Evolutionary conservation across 208 protist genomes (phyloP).

Genomic region (Crithidia acanthocephali): DNA sequence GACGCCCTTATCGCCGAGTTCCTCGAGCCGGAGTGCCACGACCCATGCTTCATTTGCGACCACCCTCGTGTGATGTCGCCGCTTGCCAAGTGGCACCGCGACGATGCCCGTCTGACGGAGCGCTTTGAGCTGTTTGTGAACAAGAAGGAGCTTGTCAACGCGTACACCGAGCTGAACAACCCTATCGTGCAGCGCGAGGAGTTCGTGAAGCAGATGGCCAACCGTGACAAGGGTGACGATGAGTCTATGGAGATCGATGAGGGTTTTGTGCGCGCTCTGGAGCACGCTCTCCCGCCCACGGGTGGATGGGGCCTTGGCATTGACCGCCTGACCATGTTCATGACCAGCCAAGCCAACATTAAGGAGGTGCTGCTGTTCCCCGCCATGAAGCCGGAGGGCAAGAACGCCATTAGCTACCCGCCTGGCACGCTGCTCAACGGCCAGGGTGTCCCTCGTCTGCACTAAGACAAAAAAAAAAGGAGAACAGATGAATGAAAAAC

Average conservation of each 20-base stretch:
- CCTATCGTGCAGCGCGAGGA: constrained; percentile 98
- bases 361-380: constrained; percentile 97
- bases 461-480: constrained; percentile 30
- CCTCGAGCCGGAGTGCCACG: constrained; percentile 96
- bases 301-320: constrained; percentile 99
- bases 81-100: constrained; percentile 99
- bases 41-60: constrained; percentile 99
- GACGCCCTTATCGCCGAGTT: constrained; percentile 98
- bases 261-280: constrained; percentile 96
- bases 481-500: not conserved
- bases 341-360: constrained; percentile 99
- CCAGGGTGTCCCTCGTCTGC: constrained; percentile 72
- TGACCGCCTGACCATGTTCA: constrained; percentile 99
- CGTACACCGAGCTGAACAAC: constrained; percentile 99
- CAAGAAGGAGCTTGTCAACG: constrained; percentile 98
- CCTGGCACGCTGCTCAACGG: constrained; percentile 75
- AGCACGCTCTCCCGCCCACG: constrained; percentile 99
- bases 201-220: constrained; percentile 97
- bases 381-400: constrained; percentile 91
- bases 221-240: constrained; percentile 96
- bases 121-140: constrained; percentile 99
- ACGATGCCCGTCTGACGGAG: constrained; percentile 96
- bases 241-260: constrained; percentile 99
- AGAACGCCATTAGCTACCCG: constrained; percentile 51
- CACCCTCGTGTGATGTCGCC: constrained; percentile 99